phyloP scores from a whole-genome alignment of 805 yeast species.

The Martiniozyma abietophila region DNA sequence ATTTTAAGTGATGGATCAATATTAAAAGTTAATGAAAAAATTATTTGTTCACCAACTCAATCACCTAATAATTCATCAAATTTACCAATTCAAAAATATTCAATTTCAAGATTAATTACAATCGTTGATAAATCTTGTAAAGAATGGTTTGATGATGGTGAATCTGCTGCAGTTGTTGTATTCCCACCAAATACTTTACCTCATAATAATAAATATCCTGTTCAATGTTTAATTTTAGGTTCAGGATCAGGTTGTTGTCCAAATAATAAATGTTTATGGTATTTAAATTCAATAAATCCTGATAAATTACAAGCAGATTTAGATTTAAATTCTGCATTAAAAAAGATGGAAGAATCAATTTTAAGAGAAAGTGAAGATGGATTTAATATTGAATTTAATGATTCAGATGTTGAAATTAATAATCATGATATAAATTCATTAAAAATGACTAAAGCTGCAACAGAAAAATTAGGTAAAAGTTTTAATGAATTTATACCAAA shows the following conservation, averaged over 20 bases:
- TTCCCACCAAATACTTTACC: constrained; percentile 82
- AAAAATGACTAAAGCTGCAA: constrained; percentile 20
- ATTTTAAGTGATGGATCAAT: constrained; percentile 65
- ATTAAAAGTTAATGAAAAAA: constrained; percentile 69
- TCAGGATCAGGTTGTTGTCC: constrained; percentile 86
- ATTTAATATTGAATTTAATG: constrained; percentile 31
- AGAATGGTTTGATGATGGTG: constrained; percentile 87
- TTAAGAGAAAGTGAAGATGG: constrained; percentile 68
- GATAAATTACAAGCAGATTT: constrained; percentile 52
- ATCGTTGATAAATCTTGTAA: constrained; percentile 79
- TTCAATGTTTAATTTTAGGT: constrained; percentile 82
- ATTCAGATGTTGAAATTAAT: constrained; percentile 44
- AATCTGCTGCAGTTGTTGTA: constrained; percentile 77
- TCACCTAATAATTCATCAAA: constrained; percentile 35
- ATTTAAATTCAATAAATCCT: constrained; percentile 67
- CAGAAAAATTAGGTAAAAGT: constrained; percentile 79
- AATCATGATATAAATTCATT: constrained; percentile 15
- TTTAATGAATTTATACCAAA: constrained; percentile 78
- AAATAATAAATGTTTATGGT: constrained; percentile 83
- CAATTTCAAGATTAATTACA: constrained; percentile 68
- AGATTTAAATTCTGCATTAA: constrained; percentile 74
- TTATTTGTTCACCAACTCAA: constrained; percentile 68
- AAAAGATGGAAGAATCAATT: constrained; percentile 69
- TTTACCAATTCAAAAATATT: constrained; percentile 38
- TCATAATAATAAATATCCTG: constrained; percentile 56